Evolutionary conservation across 768 basidiomycete genomes (phyloP), one percentile per base, ranked within the genome.

Genomic region (Paxillus involutus): DNA sequence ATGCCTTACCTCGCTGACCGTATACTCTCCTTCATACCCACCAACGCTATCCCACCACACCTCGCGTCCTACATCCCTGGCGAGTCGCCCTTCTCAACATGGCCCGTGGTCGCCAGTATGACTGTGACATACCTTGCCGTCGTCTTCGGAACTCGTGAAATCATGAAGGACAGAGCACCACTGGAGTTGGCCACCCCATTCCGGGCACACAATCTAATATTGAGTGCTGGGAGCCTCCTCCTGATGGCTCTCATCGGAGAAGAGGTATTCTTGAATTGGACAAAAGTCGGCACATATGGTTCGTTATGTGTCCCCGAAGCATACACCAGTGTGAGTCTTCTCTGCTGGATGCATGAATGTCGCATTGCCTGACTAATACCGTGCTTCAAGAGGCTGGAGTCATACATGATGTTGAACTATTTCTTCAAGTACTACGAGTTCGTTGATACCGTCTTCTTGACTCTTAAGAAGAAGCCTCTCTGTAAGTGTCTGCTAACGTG

Each of bases 351-450:
- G n/a, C 32, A 52, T 21, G 35, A 42, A 8, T 1, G 8, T 9
- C 46, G 40, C 55, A 48, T n/a, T 46, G 47, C 33, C 44, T 54
- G 40, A 8, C 29, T 35, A 51, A 33, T 32, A 36, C 17, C 21
- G 37, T 50, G 3, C 26, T 41, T 52, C 26, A 63, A 95, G 93
- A 83, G 83, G 65, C 74, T 97, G 73, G 89, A 96, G 74, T 86
- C 92, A 65, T 97, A 90, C 78, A 91, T 98, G 77, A 94, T 96
- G 76, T 75, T 97, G 76, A 98, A 98, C 77, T 98, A 97, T 76
- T 93, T 86, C 73, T 89, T 96, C 82, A 96, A 97, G 71, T 98
- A 96, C 73, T 77, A 95, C 59, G 95, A 98, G 73, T 81, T 97
- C 54, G 67, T 94, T 58, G 95, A 98, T 77, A 98, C 95, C 21